Conservation (phyloP, 2,329 filamentous ascomycete genomes). For the Alternaria consortialis region DNA sequence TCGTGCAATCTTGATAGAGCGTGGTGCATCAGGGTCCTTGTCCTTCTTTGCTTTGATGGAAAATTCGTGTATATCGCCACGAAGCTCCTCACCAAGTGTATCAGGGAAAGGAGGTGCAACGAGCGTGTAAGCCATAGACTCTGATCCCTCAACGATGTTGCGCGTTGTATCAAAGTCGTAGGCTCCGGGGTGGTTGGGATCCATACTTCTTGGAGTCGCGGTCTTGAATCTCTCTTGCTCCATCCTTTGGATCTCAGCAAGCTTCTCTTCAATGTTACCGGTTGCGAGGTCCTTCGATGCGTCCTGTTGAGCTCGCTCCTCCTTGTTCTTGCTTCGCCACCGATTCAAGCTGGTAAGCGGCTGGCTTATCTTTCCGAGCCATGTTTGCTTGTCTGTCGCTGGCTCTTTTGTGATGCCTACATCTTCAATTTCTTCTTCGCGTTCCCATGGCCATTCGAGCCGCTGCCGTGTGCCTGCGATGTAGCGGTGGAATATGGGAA, state of each 20-base stretch:
- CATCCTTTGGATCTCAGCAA: slow-evolving; percentile 24
- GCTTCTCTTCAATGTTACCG: slow-evolving; percentile 3
- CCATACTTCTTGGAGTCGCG: slow-evolving; percentile 21
- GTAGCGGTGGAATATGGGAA: slow-evolving; percentile 47
- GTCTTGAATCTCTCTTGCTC: slow-evolving; percentile 17
- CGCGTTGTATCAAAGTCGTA: slow-evolving; percentile 74
- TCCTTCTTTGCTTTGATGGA: slow-evolving; percentile 69
- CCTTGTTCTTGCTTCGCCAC: slow-evolving; percentile 23
- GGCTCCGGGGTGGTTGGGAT: slow-evolving; percentile 17
- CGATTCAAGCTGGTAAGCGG: slow-evolving; percentile 29
- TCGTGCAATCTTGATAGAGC: slow-evolving; percentile 15
- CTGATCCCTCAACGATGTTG: slow-evolving; percentile 72
- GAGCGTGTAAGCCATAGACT: slow-evolving; percentile 73
- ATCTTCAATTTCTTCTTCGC: slow-evolving; percentile 18
- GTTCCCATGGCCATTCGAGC: slow-evolving; percentile 47
- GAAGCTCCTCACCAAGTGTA: slow-evolving; percentile 81
- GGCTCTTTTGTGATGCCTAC: slow-evolving; percentile 12
- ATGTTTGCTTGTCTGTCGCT: slow-evolving; percentile 20
- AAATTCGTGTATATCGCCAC: slow-evolving; percentile 69
- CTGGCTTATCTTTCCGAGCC: slow-evolving; percentile 27
- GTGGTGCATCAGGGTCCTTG: slow-evolving; percentile 46
- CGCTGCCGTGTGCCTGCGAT: slow-evolving; percentile 45
- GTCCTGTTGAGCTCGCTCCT: slow-evolving; percentile 9
- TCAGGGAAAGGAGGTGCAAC: slow-evolving; percentile 79
- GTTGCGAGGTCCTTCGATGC: slow-evolving; percentile 6